A percentile compares a stretch with the other conserved stretches of the same genome.
Conservation (phyloP, 2,329 filamentous ascomycete species). For the Paramyrothecium sp. region DNA sequence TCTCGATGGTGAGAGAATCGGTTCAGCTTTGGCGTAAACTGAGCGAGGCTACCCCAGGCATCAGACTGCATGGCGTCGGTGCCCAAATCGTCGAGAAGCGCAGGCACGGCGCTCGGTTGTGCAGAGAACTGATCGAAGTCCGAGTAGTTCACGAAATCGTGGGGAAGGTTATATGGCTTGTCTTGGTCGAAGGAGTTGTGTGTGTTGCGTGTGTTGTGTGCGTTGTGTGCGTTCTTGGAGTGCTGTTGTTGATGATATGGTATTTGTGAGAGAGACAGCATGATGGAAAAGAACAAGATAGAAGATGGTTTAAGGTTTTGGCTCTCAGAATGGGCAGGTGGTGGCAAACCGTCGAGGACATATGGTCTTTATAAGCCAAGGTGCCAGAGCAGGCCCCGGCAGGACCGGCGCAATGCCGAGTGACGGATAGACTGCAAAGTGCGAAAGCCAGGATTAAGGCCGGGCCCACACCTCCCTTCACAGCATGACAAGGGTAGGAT, state of each 20-base stretch:
- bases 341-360: slow-evolving; percentile 8
- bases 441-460: too few relatives aligned
- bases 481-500: not conserved
- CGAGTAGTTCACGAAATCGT: slow-evolving; percentile 5
- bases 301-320: slow-evolving; percentile 14
- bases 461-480: too few relatives aligned
- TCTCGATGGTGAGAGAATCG: slow-evolving; percentile 55
- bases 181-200: too few relatives aligned
- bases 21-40: slow-evolving; percentile 35
- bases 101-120: slow-evolving; percentile 17
- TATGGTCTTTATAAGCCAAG: slow-evolving; percentile 9
- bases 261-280: slow-evolving; percentile 26
- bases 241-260: slow-evolving; percentile 18
- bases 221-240: slow-evolving; percentile 2
- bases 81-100: slow-evolving; percentile 18
- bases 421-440: too few relatives aligned
- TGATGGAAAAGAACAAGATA: slow-evolving; percentile 17
- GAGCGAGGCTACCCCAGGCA: slow-evolving; percentile 34
- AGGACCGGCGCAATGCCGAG: slow-evolving; percentile 7
- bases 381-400: slow-evolving; percentile 1
- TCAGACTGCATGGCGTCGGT: slow-evolving; percentile 40
- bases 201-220: slow-evolving; percentile 25
- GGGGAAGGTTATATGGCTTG: slow-evolving; percentile 2
- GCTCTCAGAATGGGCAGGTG: slow-evolving; percentile 1
- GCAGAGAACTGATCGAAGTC: slow-evolving; percentile 14